phyloP scores from a whole-genome alignment of 31 red algal species.

The Asparagopsis taxiformis region DNA sequence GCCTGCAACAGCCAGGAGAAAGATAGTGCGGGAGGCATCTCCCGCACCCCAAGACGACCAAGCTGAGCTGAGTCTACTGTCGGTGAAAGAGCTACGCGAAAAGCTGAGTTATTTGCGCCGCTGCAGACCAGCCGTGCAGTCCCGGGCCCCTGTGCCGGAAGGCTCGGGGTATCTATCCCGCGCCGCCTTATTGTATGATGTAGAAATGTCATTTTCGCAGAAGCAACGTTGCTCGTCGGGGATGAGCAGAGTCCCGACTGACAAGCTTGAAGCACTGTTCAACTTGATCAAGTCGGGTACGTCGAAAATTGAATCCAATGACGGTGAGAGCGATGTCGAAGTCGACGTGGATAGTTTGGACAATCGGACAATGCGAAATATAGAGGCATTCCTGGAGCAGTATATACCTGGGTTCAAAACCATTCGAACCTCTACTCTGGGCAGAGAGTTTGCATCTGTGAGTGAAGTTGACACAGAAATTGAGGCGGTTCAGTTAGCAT shows the following conservation, averaged over 20 bases:
- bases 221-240: conserved; percentile 50
- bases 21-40: conserved; percentile 1
- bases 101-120: conserved; percentile 33
- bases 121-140: conserved; percentile 31
- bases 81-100: conserved; percentile 28
- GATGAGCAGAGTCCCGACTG: conserved; percentile 55
- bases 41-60: background rate
- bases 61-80: background rate
- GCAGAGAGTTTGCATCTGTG: conserved; percentile 39
- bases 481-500: background rate
- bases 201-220: conserved; percentile 69
- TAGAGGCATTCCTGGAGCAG: conserved; percentile 82
- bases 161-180: conserved; percentile 51
- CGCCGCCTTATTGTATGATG: conserved; percentile 63
- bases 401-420: conserved; percentile 61
- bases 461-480: conserved; percentile 45
- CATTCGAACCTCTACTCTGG: conserved; percentile 49
- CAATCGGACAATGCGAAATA: conserved; percentile 75
- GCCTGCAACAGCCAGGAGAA: conserved; percentile 10
- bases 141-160: conserved; percentile 35
- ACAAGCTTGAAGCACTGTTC: conserved; percentile 71
- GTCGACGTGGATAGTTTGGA: conserved; percentile 84
- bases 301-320: conserved; percentile 16
- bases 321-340: conserved; percentile 58
- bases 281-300: conserved; percentile 47